Evolutionary conservation across 2,329 filamentous ascomycete genomes (phyloP).

Genomic region (Coccinonectria pachysandricola): DNA sequence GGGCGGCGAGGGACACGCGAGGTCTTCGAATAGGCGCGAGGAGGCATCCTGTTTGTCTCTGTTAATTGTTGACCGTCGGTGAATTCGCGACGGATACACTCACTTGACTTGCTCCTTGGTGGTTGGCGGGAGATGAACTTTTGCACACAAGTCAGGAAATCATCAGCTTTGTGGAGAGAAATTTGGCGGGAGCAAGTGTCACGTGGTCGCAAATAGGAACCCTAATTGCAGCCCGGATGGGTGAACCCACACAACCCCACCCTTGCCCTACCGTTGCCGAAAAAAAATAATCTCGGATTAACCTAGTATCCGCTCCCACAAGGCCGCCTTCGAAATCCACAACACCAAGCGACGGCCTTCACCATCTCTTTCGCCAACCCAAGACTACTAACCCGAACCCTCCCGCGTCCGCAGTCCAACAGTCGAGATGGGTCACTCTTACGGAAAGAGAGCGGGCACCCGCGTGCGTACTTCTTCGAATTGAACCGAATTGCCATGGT

Average conservation of each 20-base stretch:
- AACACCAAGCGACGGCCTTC: constrained; percentile 23
- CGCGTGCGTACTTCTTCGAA: constrained; percentile 65
- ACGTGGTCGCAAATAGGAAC: constrained; percentile 21
- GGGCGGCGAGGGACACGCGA: constrained; percentile 97
- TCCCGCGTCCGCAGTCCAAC: constrained; percentile 33
- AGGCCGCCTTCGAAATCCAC: constrained; percentile 28
- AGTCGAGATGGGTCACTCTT: constrained; percentile 74
- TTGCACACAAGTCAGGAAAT: constrained; percentile 20
- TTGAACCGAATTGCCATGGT: no score
- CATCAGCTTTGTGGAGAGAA: constrained; percentile 24
- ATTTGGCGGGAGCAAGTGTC: constrained; percentile 18
- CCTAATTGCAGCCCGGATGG: constrained; percentile 21
- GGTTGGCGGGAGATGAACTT: constrained; percentile 26
- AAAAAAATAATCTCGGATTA: constrained; percentile 27
- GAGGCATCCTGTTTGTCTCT: constrained; percentile 29
- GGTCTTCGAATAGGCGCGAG: constrained; percentile 88
- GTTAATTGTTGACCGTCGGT: constrained; percentile 17
- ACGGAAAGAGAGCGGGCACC: constrained; percentile 79
- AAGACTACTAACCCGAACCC: constrained; percentile 33
- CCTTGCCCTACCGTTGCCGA: constrained; percentile 23
- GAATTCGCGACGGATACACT: constrained; percentile 15
- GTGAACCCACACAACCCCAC: constrained; percentile 9
- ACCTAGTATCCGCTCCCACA: constrained; percentile 28
- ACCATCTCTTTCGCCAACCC: constrained; percentile 27
- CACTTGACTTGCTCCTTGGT: constrained; percentile 31